Conservation (phyloP, 176 grass and related monocot genomes). For the Sorghum bicolor region DNA sequence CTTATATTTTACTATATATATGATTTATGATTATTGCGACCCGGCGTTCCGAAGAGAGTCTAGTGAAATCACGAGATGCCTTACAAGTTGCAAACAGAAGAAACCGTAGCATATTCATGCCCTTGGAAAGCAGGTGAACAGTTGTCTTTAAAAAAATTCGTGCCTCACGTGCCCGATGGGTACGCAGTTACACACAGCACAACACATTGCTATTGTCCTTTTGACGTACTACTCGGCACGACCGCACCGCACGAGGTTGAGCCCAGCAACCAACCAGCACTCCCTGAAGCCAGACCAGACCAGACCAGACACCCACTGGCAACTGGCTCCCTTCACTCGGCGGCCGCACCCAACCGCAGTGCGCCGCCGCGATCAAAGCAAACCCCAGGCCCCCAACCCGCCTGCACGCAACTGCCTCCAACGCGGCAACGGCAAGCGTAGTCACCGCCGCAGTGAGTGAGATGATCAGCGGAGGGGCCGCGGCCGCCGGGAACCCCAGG, state of each 20-base stretch:
- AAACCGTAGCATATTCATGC: background rate
- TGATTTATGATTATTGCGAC: too few relatives aligned
- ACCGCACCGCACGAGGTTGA: too few relatives aligned
- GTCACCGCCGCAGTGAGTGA: background rate
- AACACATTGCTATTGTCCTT: background rate
- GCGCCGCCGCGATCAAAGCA: background rate
- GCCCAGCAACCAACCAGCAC: background rate
- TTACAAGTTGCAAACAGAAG: background rate
- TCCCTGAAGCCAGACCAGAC: too few relatives aligned
- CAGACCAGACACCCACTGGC: too few relatives aligned
- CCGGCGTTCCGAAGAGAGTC: background rate
- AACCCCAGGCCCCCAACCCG: background rate
- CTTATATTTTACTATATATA: background rate
- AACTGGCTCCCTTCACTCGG: background rate
- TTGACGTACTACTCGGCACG: background rate
- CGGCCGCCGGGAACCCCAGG: background rate
- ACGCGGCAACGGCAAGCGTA: background rate
- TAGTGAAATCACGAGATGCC: background rate
- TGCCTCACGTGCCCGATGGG: background rate
- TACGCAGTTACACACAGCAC: too few relatives aligned
- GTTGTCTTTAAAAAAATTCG: background rate
- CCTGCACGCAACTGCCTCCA: background rate
- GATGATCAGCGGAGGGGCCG: slow-evolving; percentile 28
- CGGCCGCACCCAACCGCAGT: background rate
- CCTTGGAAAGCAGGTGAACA: background rate